Base-by-base conservation (phyloP, 768 basidiomycete genomes). In the Butyriboletus loyo region DNA sequence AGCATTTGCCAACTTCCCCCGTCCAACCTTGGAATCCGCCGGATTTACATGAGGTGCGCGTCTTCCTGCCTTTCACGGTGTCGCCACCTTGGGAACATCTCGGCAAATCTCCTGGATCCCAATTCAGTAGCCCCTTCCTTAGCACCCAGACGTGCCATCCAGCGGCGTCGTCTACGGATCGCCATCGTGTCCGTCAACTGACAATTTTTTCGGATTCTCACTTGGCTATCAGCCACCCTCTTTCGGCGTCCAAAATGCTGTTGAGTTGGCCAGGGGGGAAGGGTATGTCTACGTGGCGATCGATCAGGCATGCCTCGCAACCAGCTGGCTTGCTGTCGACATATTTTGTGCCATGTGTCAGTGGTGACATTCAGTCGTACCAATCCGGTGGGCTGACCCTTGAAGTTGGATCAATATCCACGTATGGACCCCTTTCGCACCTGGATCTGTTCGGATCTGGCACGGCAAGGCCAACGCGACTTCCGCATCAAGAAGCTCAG, bases 401-500 rank as follows among this genome's bases (percentile, higher is more conserved):
- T 49, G 27, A 7, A 47, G 36, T 37, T 57, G 22, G 38, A 41
- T 36, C 35, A 27, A 46, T 44, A 39, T 35, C 49, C 52, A 36
- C 43, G 31, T 31, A 49, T 22, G 32, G 44, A 30, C 34, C 25
- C 21, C 19, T 58, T 66, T 50, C 52, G 41, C 47, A 62, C 52
- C 52, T 49, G 53, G 59, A 61, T 66, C 65, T 56, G 19, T 40
- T 40, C 46, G 42, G 52, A 64, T 61, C 59, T 57, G 38, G 45
- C 22, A 39, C 28, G 42, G 49, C 40, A 52, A 38, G 54, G 30
- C 45, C n/a, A 49, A 38, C 44, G 48, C 50, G 44, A 55, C 56
- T 56, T 49, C 65, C 57, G 40, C 57, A 60, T 65, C 67, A 54
- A 67, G 67, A 67, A 67, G 59, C 27, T 36, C 30, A n/a, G 32